Evolutionary conservation across 179 eudicot species (phyloP), one percentile per base, ranked within the genome.

Genomic region (Beta corolliflora): DNA sequence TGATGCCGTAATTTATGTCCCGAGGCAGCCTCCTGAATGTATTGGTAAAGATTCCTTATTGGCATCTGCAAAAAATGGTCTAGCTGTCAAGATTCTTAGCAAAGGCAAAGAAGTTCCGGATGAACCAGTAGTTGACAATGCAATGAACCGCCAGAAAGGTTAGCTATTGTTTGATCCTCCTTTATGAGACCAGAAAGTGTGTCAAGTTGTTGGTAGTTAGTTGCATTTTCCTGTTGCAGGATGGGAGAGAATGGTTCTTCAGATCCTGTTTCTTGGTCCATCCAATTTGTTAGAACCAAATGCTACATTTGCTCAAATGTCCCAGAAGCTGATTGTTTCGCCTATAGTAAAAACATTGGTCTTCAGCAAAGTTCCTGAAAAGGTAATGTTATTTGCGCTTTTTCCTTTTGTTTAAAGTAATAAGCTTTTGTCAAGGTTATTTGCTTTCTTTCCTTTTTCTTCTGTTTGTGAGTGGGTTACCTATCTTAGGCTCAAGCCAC

Each of bases 231-330:
- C 44, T 71, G 74, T 58, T 81, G 81, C 90, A 96, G 99, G 99
- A 59, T 96, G 99, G 99, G 98, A 94, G 77, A 90, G 99, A 90
- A 96, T 96, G 99, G 99, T 96, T 82, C 98, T 96, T 55, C 99
- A 96, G 83, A 96, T 94, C 71, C 84, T 96, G 85, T 96, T 96
- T 81, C 94, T 96, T 67, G 99, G 99, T 55, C 99, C 99, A 12
- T 94, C 99, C 61, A 94, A 96, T 88, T 89, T 96, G 78, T 84
- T 96, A 85, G 99, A 96, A 79, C 99, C 99, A 60, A 91, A 94
- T 15, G 91, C 98, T 75, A 89, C 92, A 88, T 96, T 96, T 80
- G 88, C 90, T 75, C 98, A 94, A 72, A 94, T 96, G 96, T 96
- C 99, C 29, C 94, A 92, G 81, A 96, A 96, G 88, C 83, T 96